Conservation (phyloP, 176 grass and related monocot genomes). For the Hsuehochloa calcarea region DNA sequence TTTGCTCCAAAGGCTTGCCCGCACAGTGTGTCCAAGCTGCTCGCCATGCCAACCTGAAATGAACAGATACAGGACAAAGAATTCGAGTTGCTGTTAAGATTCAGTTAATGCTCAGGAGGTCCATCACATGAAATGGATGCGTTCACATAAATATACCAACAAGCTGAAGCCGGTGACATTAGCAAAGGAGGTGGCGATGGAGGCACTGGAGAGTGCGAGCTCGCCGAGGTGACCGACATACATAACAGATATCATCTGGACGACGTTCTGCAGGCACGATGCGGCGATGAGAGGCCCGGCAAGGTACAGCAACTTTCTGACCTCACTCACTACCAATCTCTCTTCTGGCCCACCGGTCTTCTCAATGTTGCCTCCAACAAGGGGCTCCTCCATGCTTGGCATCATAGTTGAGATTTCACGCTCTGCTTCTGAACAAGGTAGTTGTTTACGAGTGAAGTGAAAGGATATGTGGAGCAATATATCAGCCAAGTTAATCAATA, state of each 20-base stretch:
- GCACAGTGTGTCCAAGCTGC: slow-evolving; percentile 58
- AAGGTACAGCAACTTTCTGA: slow-evolving; percentile 50
- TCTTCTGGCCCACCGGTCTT: slow-evolving; percentile 13
- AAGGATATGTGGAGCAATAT: not conserved
- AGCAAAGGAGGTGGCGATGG: slow-evolving; percentile 52
- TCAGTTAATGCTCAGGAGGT: not conserved
- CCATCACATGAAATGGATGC: not conserved
- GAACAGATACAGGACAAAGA: not conserved
- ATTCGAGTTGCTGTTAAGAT: not conserved
- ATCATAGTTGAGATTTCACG: not conserved
- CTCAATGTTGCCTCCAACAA: slow-evolving; percentile 28
- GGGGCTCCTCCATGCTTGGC: slow-evolving; percentile 35
- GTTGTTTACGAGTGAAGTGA: not conserved
- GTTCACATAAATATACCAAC: slow-evolving; percentile 20
- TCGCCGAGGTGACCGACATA: slow-evolving; percentile 52
- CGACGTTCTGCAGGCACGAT: slow-evolving; percentile 48
- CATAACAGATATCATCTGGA: slow-evolving; percentile 57
- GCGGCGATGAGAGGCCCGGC: slow-evolving; percentile 36
- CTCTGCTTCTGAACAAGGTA: not conserved
- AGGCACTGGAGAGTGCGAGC: slow-evolving; percentile 51
- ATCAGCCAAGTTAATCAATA: not conserved
- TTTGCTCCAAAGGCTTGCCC: slow-evolving; percentile 79
- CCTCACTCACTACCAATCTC: slow-evolving; percentile 16
- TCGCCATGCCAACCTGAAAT: slow-evolving; percentile 45
- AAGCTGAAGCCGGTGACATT: slow-evolving; percentile 53